phyloP scores from a whole-genome alignment of 805 yeast species.

The Pichia deserticola region DNA sequence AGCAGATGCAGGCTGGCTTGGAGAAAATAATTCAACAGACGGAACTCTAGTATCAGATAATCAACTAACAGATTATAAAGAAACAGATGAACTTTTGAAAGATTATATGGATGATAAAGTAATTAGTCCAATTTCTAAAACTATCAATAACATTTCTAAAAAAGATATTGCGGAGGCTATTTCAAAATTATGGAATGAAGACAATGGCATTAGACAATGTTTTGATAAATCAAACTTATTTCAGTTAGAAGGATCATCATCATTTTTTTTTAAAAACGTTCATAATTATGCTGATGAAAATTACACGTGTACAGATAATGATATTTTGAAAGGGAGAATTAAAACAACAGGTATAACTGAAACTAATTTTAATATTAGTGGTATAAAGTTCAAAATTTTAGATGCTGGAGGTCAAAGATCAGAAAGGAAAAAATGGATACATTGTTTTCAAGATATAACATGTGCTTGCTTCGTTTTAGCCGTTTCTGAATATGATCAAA shows the following conservation, averaged over 20 bases:
- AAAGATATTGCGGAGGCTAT: conserved; percentile 68
- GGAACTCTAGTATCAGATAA: conserved; percentile 6
- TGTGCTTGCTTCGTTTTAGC: conserved; percentile 86
- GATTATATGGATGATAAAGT: conserved; percentile 15
- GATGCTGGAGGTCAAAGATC: conserved; percentile 98
- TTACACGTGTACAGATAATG: conserved; percentile 71
- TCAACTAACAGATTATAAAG: conserved; percentile 11
- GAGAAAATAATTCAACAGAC: conserved; percentile 7
- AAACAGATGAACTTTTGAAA: conserved; percentile 9
- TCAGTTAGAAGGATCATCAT: conserved; percentile 78
- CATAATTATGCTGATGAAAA: conserved; percentile 52
- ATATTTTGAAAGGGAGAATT: conserved; percentile 82
- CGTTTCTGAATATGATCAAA: conserved; percentile 87
- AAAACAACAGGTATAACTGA: conserved; percentile 96
- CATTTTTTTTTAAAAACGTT: conserved; percentile 74
- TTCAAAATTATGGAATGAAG: conserved; percentile 57
- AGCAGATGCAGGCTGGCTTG: conserved; percentile 31
- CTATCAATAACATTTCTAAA: conserved; percentile 22
- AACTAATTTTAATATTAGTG: conserved; percentile 61
- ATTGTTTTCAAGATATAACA: conserved; percentile 85
- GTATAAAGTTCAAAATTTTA: conserved; percentile 62
- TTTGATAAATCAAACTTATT: conserved; percentile 61
- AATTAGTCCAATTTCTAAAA: conserved; percentile 3
- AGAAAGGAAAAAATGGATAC: conserved; percentile 96
- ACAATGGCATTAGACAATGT: conserved; percentile 57